Evolutionary conservation across 306 rosid genomes (phyloP), one percentile per base, ranked within the genome.

Genomic region (Dryas alaskensis): DNA sequence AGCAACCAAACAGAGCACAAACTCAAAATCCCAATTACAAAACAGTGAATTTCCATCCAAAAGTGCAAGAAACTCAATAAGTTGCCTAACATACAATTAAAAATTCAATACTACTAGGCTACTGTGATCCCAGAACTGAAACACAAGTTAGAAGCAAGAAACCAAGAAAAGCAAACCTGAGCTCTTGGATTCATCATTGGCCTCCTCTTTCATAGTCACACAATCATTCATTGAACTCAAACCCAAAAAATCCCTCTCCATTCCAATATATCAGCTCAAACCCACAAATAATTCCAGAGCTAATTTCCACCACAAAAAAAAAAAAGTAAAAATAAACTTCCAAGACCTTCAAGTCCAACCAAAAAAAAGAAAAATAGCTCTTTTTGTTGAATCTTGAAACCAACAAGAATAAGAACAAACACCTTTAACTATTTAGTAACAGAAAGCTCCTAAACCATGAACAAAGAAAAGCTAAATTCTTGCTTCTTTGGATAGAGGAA

Each of bases 211-310:
- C 10, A 64, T 48, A 19, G 53, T 22, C 49, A 71, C 43, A 46
- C 80, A 70, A 50, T 64, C 80, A 82, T 54, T 80, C 76, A 78
- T 84, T 45, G 84, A 79, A 60, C 74, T 81, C 80, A 91, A 84
- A 63, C 96, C 87, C 80, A 93, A 64, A 55, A 89, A 91, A 81
- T 87, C 92, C 6, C 88, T 82, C 87, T 93, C 97, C 98, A 93
- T 84, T 8, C 44, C 4, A 42, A 76, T 39, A 25, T 7, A 19
- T 37, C 3, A 44, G 19, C 70, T 46, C 22, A 43, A 55, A n/a
- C 49, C 13, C 48, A 49, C 58, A 19, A 71, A 63, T 8, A 55
- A 49, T 4, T 43, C 12, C 65, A 79, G 66, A 65, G 54, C 49
- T 48, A 14, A 69, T 60, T 31, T 13, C 9, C 10, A 25, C 70